These are phyloP conservation scores for Lodderomyces jiufengensis DNA, from an alignment of 1,139 yeast genomes.

Conservation along the genomic window DNA sequence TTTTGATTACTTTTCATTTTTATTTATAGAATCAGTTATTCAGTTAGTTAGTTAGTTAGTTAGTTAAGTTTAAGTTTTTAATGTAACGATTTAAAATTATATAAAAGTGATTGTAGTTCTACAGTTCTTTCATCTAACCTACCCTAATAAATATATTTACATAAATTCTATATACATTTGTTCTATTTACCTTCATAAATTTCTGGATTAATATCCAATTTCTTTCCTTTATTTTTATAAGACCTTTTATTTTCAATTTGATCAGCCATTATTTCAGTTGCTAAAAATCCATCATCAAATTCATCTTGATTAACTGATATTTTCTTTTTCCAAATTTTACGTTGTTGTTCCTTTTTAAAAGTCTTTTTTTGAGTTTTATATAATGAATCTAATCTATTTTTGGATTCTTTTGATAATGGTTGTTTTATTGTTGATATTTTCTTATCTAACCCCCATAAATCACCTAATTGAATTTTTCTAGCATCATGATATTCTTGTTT, in stretches of 20 bases:
- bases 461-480: constrained; percentile 80
- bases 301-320: constrained; percentile 26
- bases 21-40: neutral
- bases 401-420: constrained; percentile 27
- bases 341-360: constrained; percentile 40
- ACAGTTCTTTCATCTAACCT: no score
- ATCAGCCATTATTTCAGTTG: constrained; percentile 25
- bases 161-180: neutral
- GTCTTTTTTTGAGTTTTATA: constrained; percentile 41
- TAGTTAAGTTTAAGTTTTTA: neutral
- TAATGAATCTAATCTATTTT: constrained; percentile 34
- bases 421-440: constrained; percentile 52
- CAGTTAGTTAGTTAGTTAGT: neutral
- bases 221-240: constrained; percentile 33
- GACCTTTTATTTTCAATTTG: constrained; percentile 32
- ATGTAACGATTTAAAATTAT: constrained; percentile 1
- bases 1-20: no score
- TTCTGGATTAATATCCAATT: constrained; percentile 19
- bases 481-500: constrained; percentile 85
- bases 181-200: constrained; percentile 23
- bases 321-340: constrained; percentile 40
- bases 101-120: no score
- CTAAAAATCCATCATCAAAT: constrained; percentile 28
- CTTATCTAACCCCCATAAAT: constrained; percentile 80
- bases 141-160: no score